Base-by-base conservation (phyloP, 352 stramenopile genomes). In the Globisporangium okanoganense region DNA sequence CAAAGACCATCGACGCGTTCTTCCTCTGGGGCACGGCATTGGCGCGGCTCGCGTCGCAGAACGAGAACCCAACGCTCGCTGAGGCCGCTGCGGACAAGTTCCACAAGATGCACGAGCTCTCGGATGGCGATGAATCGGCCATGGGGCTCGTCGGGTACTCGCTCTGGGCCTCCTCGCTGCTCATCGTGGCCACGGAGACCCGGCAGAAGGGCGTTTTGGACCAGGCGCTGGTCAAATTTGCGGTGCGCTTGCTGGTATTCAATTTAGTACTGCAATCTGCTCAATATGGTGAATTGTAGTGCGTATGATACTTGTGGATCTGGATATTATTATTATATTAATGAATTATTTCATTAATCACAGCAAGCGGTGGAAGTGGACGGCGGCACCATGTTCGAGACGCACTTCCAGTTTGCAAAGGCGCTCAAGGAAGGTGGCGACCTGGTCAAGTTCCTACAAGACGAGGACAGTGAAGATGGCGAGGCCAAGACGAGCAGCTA, bases 21-120 rank as follows among this genome's bases (percentile, higher is more conserved):
- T 94, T 92, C 62, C 59, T 94, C 22, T 94, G 85, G 85, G 85
- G 85, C 33, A 90, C 82, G 5, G 85, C 85, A 16, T 61, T 94
- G 31, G 75, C 85, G 40, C 82, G 85, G 6, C 65, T 94, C 16
- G 82, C 82, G 40, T 84, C 82, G 24, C 64, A 89, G 45, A 91
- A 92, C 53, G 85, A 91, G 47, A 82, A 94, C 63, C 73, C 78
- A 61, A 88, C 72, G 44, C 66, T 94, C 47, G 85, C 85, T 0
- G 70, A 82, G 51, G 85, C 82, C 7, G 85, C 85, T 3, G 78
- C 74, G 2, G 82, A 94, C 73, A 94, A 94, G 64, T 94, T 94
- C 67, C 61, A 91, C 57, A 69, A 92, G 50, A 92, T 92, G 75
- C 48, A 75, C 61, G n/a, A 65, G 51, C 62, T 89, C 2, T 76